These are phyloP conservation scores for Xylaria digitata DNA, from an alignment of 2,329 filamentous ascomycete species.

Conservation along the genomic window DNA sequence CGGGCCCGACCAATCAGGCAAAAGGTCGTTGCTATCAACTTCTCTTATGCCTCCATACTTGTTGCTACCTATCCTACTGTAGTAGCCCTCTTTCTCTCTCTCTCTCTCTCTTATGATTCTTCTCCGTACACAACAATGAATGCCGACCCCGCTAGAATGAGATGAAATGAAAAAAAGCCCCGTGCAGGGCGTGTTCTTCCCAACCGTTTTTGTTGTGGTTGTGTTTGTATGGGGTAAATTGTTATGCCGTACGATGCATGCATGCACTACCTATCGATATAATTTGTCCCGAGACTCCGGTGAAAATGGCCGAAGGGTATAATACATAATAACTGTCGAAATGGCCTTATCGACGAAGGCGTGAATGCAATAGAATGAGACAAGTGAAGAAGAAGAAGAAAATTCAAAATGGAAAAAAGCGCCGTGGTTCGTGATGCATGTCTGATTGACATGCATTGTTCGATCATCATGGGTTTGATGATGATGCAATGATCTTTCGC, in stretches of 20 bases:
- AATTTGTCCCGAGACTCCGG: slow-evolving; percentile 13
- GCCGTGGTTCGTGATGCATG: slow-evolving; percentile 18
- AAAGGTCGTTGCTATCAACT: not conserved
- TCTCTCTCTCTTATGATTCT: not conserved
- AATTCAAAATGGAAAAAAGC: slow-evolving; percentile 7
- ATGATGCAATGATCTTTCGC: slow-evolving; percentile 5
- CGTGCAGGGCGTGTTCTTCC: not conserved
- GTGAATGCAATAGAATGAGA: slow-evolving; percentile 12
- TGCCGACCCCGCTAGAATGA: slow-evolving; percentile 3
- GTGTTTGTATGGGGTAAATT: not conserved
- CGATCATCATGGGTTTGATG: not conserved
- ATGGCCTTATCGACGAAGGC: slow-evolving; percentile 13
- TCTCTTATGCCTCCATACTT: not conserved
- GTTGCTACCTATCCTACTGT: not conserved
- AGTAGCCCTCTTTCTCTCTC: too few species aligned
- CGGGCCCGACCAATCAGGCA: not conserved
- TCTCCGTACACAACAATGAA: not conserved
- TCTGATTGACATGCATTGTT: slow-evolving; percentile 10
- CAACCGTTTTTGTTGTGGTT: not conserved
- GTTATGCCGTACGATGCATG: not conserved
- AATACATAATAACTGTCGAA: slow-evolving; percentile 8
- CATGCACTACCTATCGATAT: slow-evolving; percentile 7
- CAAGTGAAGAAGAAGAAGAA: slow-evolving; percentile 4
- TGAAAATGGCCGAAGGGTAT: slow-evolving; percentile 27
- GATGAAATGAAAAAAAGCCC: slow-evolving; percentile 1